Evolutionary conservation across 2,329 filamentous ascomycete genomes (phyloP).

Genomic region (Hypoxylon rubiginosum): DNA sequence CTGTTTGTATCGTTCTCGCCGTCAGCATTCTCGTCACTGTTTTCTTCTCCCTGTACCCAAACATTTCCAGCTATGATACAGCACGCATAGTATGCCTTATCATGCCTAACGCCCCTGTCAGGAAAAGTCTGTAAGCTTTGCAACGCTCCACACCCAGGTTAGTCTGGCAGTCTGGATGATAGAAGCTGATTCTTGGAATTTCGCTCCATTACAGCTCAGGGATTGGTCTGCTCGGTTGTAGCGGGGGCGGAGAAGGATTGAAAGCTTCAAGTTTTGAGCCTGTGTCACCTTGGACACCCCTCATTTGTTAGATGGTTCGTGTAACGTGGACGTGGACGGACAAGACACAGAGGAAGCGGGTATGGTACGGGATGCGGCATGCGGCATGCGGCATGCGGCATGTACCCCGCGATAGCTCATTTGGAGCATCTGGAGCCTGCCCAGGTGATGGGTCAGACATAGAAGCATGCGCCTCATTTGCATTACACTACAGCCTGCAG

Average conservation of each 20-base stretch:
- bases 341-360: not conserved
- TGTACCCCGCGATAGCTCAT: constrained; percentile 13
- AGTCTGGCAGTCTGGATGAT: not conserved
- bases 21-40: too few relatives aligned
- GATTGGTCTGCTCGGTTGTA: too few relatives aligned
- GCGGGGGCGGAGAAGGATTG: too few relatives aligned
- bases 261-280: too few relatives aligned
- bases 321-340: not conserved
- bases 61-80: too few relatives aligned
- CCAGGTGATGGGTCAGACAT: not conserved
- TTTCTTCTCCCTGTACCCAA: too few relatives aligned
- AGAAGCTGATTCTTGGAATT: not conserved
- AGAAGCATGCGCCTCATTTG: constrained; percentile 31
- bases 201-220: too few relatives aligned
- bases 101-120: not conserved
- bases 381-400: not conserved
- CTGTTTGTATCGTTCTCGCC: too few relatives aligned
- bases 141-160: not conserved
- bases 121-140: not conserved
- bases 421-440: not conserved
- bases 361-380: not conserved
- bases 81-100: not conserved
- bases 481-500: constrained; percentile 21
- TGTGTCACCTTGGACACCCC: too few relatives aligned
- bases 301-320: not conserved